Percentiles rank a stretch among this genome's conserved stretches.
Evolutionary conservation across 179 eudicot genomes (phyloP).

Genomic region (Kewa caespitosa): DNA sequence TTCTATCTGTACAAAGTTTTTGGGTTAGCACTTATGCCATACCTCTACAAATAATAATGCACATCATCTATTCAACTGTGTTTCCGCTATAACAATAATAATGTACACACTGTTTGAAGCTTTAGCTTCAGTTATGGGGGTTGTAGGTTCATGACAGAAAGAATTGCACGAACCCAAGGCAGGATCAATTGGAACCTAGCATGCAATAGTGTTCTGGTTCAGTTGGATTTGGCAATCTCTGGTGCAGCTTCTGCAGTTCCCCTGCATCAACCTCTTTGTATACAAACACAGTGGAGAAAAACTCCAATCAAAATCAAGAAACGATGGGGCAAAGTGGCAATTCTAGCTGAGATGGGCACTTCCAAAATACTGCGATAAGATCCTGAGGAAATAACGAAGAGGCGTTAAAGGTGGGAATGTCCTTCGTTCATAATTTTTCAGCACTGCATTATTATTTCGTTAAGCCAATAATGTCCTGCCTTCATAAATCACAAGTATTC

Average conservation of each 20-base stretch:
- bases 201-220: neutral
- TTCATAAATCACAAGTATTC: too few relatives aligned
- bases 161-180: neutral
- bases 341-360: neutral
- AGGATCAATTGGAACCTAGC: neutral
- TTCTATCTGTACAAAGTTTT: constrained; percentile 26
- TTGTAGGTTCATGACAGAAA: neutral
- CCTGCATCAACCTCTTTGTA: neutral
- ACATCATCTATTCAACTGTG: neutral
- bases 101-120: constrained; percentile 16
- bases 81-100: constrained; percentile 7
- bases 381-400: neutral
- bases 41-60: constrained; percentile 5
- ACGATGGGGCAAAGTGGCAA: neutral
- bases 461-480: too few relatives aligned
- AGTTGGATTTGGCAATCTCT: neutral
- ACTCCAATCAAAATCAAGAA: neutral
- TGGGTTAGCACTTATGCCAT: constrained; percentile 2
- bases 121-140: neutral
- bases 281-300: neutral
- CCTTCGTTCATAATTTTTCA: too few relatives aligned
- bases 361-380: neutral
- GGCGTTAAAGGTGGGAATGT: neutral
- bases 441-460: too few relatives aligned
- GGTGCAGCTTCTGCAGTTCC: neutral